Base-by-base conservation (phyloP, 1,139 yeast genomes). In the Debaryomyces sp. region DNA sequence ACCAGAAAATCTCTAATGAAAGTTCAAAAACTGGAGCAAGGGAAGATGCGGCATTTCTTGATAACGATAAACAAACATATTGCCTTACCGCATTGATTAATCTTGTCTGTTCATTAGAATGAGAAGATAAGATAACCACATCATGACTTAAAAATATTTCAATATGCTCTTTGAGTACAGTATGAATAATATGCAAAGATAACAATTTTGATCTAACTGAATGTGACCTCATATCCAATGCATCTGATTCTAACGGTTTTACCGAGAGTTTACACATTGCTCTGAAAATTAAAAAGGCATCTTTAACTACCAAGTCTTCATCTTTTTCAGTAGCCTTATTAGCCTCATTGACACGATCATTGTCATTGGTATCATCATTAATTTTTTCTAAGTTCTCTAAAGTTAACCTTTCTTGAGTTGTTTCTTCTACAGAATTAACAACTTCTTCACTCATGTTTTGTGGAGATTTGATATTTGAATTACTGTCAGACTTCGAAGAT, bases 201-300 rank as follows among this genome's bases (percentile, higher is more conserved):
- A 95, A 75, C 52, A 95, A 73, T 65, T 95, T 95, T 1, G 97
- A 90, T 58, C 99, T 82, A 54, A 94, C 92, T 2, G 94, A 87
- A 62, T 91, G 97, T 2, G 97, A 87, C 62, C 90, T 82, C 87
- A 89, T 85, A 64, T 94, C 98, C 46, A 87, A 69, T 10, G 79
- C 71, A 42, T 87, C 91, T 26, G 85, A 77, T 50, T 90, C 97
- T 36, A 77, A 59, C 27, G 86, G 80, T 64, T 94, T 94, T 44
- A 89, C 89, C 1, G 97, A 89, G 21, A 95, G 78, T 63, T 90
- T 90, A 65, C 97, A 89, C 92, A 95, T 88, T 1, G 97, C 92
- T 62, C 99, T 80, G 66, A 94, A 91, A 5, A 95, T 82, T 55
- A 94, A 77, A 61, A 92, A 94, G 0, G 98, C 98, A 64, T 95